Evolutionary conservation across 345 rosid genomes (phyloP).

Genomic region (Citrus mangshanensis): DNA sequence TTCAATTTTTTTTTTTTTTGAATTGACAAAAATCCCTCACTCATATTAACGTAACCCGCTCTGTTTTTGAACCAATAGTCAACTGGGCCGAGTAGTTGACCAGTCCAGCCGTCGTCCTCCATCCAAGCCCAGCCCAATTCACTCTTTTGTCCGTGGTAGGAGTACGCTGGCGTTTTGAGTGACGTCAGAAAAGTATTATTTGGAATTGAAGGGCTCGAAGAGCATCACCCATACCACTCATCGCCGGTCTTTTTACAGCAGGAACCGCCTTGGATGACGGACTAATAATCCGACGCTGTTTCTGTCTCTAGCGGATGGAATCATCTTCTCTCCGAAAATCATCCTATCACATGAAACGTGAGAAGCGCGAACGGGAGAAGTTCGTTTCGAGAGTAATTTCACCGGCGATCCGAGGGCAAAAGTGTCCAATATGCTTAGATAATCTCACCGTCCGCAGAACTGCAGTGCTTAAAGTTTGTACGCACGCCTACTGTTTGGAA

Average conservation of each 20-base stretch:
- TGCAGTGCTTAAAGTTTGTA: slow-evolving; percentile 52
- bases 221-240: too few relatives aligned
- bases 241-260: background rate
- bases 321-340: background rate
- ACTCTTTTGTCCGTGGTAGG: background rate
- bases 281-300: background rate
- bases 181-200: background rate
- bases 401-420: slow-evolving; percentile 38
- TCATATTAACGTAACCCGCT: background rate
- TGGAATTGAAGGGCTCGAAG: background rate
- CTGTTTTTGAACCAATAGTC: background rate
- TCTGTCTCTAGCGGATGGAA: background rate
- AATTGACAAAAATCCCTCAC: too few relatives aligned
- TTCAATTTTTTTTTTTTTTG: background rate
- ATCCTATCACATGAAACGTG: background rate
- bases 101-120: background rate
- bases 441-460: slow-evolving; percentile 33
- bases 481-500: slow-evolving; percentile 54
- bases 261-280: background rate
- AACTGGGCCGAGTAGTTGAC: background rate
- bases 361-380: slow-evolving; percentile 26
- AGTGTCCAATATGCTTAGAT: slow-evolving; percentile 63
- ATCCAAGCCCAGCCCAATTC: background rate
- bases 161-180: background rate
- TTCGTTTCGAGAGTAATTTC: slow-evolving; percentile 30